Conservation (phyloP, 2,329 filamentous ascomycete genomes). For the Tolypocladium cylindrosporum region DNA sequence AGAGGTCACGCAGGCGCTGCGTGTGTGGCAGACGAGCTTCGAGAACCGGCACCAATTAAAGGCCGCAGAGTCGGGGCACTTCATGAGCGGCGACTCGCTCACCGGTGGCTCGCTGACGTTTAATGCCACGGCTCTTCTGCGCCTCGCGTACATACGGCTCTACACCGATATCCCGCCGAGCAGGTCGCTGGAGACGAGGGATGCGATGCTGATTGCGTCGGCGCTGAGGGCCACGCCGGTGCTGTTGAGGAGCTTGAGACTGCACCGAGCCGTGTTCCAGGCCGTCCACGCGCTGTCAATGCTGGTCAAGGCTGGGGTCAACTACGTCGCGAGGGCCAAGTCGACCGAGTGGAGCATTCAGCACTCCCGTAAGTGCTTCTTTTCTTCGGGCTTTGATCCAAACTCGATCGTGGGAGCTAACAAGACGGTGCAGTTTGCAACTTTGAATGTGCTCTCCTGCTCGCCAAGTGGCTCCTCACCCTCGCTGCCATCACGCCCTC, state of each 20-base stretch:
- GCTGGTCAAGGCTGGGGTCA: conserved; percentile 53
- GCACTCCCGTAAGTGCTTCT: conserved; percentile 40
- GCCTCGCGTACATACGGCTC: conserved; percentile 53
- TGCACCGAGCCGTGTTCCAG: conserved; percentile 56
- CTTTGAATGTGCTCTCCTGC: conserved; percentile 49
- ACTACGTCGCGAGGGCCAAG: conserved; percentile 51
- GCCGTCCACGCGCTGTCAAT: conserved; percentile 59
- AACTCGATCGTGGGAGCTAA: conserved; percentile 5
- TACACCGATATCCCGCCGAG: conserved; percentile 56
- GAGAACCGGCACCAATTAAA: conserved; percentile 44
- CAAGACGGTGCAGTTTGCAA: conserved; percentile 36
- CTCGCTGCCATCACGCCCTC: conserved; percentile 40
- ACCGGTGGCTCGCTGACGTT: conserved; percentile 54
- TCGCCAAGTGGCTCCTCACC: conserved; percentile 52
- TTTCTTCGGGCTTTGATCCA: background rate
- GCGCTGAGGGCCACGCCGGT: conserved; percentile 49
- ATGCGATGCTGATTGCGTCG: conserved; percentile 50
- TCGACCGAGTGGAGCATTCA: conserved; percentile 54
- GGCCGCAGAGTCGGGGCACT: conserved; percentile 36
- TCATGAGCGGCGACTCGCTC: conserved; percentile 37
- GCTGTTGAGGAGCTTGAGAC: conserved; percentile 46
- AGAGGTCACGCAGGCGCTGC: conserved; percentile 43
- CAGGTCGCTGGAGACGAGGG: conserved; percentile 53
- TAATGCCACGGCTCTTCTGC: conserved; percentile 52
- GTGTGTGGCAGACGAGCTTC: conserved; percentile 49